Conservation (phyloP, 345 rosid species). For the Populus pruinosa region DNA sequence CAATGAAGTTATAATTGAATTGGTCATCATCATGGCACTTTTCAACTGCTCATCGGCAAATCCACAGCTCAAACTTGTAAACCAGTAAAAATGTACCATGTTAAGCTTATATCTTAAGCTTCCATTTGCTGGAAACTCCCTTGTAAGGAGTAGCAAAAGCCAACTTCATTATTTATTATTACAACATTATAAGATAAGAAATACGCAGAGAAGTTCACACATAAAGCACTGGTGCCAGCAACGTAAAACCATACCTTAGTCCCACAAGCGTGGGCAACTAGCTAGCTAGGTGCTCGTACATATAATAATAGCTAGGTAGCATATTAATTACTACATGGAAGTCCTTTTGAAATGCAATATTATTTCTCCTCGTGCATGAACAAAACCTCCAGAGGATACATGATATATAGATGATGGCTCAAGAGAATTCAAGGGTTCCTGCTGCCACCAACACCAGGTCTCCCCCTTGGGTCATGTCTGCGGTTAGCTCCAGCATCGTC, state of each 20-base stretch:
- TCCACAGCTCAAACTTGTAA: not conserved
- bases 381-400: not conserved
- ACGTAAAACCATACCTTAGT: not conserved
- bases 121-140: not conserved
- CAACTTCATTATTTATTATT: not conserved
- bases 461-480: slow-evolving; percentile 53
- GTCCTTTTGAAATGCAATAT: not conserved
- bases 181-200: not conserved
- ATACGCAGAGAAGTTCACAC: not conserved
- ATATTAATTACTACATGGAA: not conserved
- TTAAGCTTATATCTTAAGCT: not conserved
- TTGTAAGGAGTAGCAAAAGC: not conserved
- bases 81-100: not conserved
- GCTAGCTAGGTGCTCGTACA: not conserved
- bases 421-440: not conserved
- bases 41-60: not conserved
- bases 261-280: not conserved
- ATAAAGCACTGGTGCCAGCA: not conserved
- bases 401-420: not conserved
- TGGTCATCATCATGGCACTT: not conserved
- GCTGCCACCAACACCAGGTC: not conserved
- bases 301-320: not conserved
- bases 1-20: too few relatives aligned
- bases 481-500: slow-evolving; percentile 60
- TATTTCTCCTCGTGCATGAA: not conserved